These are phyloP conservation scores for Hericium rajendrae DNA, from an alignment of 768 basidiomycete genomes.

Conservation along the genomic window DNA sequence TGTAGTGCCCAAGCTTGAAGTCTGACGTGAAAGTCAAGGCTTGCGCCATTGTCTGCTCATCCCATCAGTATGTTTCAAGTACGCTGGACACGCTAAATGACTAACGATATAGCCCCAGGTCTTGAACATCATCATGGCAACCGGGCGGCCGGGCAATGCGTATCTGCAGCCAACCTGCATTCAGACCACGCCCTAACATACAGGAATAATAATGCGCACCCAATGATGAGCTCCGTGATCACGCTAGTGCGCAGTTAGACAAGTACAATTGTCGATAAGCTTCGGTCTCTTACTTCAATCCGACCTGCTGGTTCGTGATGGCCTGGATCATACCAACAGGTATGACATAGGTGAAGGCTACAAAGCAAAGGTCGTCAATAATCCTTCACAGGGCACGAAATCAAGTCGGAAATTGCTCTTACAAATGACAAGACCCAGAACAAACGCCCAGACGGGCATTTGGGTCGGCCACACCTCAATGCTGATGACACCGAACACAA, in stretches of 20 bases:
- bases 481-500: constrained; percentile 52
- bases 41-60: constrained; percentile 58
- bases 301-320: constrained; percentile 70
- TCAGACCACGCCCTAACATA: constrained; percentile 29
- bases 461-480: constrained; percentile 67
- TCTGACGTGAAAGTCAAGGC: constrained; percentile 62
- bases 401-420: constrained; percentile 8
- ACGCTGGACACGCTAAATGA: constrained; percentile 58
- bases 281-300: constrained; percentile 38
- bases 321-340: constrained; percentile 76
- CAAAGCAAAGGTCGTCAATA: constrained; percentile 16
- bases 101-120: constrained; percentile 71
- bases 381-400: neutral
- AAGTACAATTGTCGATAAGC: constrained; percentile 16
- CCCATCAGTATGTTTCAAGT: constrained; percentile 23
- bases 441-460: constrained; percentile 66
- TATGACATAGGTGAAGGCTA: constrained; percentile 52
- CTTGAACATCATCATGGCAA: constrained; percentile 85
- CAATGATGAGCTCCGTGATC: constrained; percentile 72
- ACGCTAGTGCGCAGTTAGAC: constrained; percentile 45
- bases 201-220: constrained; percentile 47
- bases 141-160: constrained; percentile 70
- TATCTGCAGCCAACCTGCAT: constrained; percentile 73
- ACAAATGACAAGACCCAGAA: constrained; percentile 58
- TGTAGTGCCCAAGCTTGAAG: constrained; percentile 65